Evolutionary conservation across 2,329 filamentous ascomycete species (phyloP).

Genomic region (Lachnellula arida): DNA sequence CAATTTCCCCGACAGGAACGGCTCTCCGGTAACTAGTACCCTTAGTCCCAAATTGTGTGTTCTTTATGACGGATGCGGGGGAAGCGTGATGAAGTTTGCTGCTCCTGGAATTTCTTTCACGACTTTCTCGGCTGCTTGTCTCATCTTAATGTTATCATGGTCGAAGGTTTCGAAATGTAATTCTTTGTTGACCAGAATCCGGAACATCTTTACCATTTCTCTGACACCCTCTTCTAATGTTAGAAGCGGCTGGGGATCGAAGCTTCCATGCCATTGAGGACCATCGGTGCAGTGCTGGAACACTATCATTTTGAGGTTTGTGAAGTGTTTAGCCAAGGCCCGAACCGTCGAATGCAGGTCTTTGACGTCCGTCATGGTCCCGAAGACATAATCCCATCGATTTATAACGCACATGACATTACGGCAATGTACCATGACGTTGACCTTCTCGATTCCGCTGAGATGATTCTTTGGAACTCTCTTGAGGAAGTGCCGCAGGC

Average conservation of each 20-base stretch:
- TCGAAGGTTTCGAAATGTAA: neutral
- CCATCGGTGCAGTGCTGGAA: neutral
- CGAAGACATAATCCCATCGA: no score
- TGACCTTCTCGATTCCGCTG: neutral
- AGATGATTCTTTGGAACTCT: neutral
- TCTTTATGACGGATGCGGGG: neutral
- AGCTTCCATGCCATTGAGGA: neutral
- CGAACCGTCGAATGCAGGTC: no score
- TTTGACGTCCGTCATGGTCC: no score
- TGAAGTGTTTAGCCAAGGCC: neutral
- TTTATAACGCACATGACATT: neutral
- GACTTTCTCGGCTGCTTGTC: neutral
- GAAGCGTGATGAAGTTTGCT: neutral
- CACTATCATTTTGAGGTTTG: neutral
- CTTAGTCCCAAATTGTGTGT: no score
- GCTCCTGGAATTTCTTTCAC: neutral
- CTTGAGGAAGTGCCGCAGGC: neutral
- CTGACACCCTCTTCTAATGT: neutral
- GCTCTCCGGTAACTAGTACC: no score
- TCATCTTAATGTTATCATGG: neutral
- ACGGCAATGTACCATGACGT: neutral
- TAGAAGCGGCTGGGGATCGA: neutral
- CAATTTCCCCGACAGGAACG: no score
- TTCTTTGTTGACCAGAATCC: neutral
- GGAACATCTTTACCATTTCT: neutral